Percentiles rank a stretch among this genome's conserved stretches.
These are phyloP conservation scores for Pelargonium cotyledonis DNA, from an alignment of 441 rosid species.

Conservation along the genomic window DNA sequence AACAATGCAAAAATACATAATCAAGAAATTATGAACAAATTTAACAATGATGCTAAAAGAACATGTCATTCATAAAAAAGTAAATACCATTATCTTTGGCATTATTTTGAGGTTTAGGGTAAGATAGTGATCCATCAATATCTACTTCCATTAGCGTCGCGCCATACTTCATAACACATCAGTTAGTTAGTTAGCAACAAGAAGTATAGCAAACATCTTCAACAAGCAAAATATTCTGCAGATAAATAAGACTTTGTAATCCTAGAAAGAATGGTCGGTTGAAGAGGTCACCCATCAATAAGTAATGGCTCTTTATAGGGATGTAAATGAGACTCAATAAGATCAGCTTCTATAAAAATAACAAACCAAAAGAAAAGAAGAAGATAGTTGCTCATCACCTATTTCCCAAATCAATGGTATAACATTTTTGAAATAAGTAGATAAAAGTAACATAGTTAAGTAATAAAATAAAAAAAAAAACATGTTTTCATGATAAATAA, in stretches of 20 bases:
- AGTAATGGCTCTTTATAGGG: background rate
- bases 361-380: too few species aligned
- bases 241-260: too few species aligned
- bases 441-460: too few species aligned
- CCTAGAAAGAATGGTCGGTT: background rate
- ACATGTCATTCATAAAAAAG: background rate
- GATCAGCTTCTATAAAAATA: too few species aligned
- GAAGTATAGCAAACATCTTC: background rate
- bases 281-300: background rate
- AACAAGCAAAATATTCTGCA: background rate
- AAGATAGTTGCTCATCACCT: too few species aligned
- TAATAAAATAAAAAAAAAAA: too few species aligned
- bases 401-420: too few species aligned
- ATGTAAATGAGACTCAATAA: too few species aligned
- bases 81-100: slow-evolving; percentile 41
- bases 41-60: background rate
- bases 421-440: too few species aligned
- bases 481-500: too few species aligned
- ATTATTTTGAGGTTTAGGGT: slow-evolving; percentile 50
- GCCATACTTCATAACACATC: slow-evolving; percentile 45
- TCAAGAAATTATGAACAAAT: background rate
- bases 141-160: slow-evolving; percentile 79
- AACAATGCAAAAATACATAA: background rate
- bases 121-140: slow-evolving; percentile 63
- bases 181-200: slow-evolving; percentile 14